These are phyloP conservation scores for Jaenimonas drosophilae DNA, from an alignment of 208 protist genomes.

Conservation along the genomic window DNA sequence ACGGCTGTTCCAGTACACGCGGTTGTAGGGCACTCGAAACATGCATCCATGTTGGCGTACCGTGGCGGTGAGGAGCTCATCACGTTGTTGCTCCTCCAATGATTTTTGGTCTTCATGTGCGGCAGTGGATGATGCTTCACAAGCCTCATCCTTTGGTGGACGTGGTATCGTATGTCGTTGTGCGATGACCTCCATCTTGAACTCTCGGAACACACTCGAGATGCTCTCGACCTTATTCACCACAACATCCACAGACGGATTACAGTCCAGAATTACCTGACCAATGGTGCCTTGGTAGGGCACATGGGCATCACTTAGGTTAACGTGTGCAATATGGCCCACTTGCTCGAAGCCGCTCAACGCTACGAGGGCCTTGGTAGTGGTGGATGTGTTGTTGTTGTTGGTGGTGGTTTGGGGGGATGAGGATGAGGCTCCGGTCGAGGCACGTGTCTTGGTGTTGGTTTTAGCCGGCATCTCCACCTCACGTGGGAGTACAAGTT, in stretches of 20 bases:
- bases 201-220: slow-evolving; percentile 93
- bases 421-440: not conserved
- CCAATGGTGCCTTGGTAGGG: slow-evolving; percentile 91
- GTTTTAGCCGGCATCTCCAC: slow-evolving; percentile 1
- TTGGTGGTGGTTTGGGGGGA: not conserved
- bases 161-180: slow-evolving; percentile 29
- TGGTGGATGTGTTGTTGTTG: not conserved
- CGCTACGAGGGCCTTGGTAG: slow-evolving; percentile 12
- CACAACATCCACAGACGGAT: slow-evolving; percentile 89
- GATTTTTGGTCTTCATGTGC: not conserved
- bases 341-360: slow-evolving; percentile 84
- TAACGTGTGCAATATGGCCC: slow-evolving; percentile 97
- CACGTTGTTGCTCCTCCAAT: slow-evolving; percentile 10
- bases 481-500: slow-evolving; percentile 23
- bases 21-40: slow-evolving; percentile 94
- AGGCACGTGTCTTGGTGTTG: not conserved
- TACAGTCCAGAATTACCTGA: slow-evolving; percentile 94
- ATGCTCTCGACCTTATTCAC: slow-evolving; percentile 97
- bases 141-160: too few relatives aligned
- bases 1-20: slow-evolving; percentile 98
- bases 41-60: slow-evolving; percentile 90
- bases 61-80: slow-evolving; percentile 43
- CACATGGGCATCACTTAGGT: slow-evolving; percentile 88
- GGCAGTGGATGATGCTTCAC: too few relatives aligned
- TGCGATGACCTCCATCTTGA: slow-evolving; percentile 95